Percentiles rank a stretch among this genome's conserved stretches.
phyloP scores from a whole-genome alignment of 495 filamentous ascomycete species.

The Daldinia caldariorum region DNA sequence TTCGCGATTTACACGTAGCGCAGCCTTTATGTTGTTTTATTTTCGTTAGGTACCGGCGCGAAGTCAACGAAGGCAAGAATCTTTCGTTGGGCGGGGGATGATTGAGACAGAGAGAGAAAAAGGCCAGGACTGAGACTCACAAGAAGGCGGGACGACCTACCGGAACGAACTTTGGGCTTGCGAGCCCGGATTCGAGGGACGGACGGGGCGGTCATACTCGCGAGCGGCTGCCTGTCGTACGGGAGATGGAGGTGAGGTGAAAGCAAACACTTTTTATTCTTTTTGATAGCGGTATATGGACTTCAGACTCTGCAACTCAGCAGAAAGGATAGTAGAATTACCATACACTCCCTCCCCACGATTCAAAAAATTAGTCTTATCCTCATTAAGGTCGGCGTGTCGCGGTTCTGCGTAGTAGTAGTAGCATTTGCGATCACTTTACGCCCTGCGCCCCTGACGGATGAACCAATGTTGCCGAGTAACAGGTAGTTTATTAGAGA shows the following conservation, averaged over 20 bases:
- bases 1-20: constrained; percentile 63
- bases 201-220: constrained; percentile 33
- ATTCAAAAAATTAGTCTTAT: not conserved
- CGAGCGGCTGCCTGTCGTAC: not conserved
- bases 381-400: not conserved
- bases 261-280: too few relatives aligned
- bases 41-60: too few relatives aligned
- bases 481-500: too few relatives aligned
- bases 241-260: too few relatives aligned
- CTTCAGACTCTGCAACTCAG: not conserved
- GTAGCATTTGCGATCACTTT: not conserved
- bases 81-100: too few relatives aligned
- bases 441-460: too few relatives aligned
- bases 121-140: not conserved
- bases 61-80: constrained; percentile 8
- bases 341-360: not conserved
- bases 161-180: constrained; percentile 35
- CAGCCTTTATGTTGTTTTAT: constrained; percentile 51
- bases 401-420: not conserved
- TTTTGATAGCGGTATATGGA: not conserved
- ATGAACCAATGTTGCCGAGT: too few relatives aligned
- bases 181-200: constrained; percentile 27
- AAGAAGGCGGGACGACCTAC: constrained; percentile 6
- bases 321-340: not conserved
- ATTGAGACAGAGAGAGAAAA: too few relatives aligned